Conservation (phyloP, 495 filamentous ascomycete genomes). For the Penicillium salamii region DNA sequence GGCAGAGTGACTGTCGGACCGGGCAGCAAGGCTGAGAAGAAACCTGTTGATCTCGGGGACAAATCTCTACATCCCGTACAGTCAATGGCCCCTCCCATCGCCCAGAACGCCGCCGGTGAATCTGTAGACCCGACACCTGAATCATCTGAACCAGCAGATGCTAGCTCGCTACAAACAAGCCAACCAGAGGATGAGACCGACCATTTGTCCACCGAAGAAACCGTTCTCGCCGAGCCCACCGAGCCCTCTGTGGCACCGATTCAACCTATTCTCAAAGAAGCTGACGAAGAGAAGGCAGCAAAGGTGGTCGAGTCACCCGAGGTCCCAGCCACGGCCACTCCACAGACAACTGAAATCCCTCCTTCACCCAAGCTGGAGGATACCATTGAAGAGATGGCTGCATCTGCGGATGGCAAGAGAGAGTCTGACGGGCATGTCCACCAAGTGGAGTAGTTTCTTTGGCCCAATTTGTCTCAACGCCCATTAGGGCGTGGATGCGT, state of each 20-base stretch:
- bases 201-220: neutral
- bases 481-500: too few species aligned
- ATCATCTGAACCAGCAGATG: constrained; percentile 4
- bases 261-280: constrained; percentile 10
- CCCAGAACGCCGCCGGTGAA: constrained; percentile 58
- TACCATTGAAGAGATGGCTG: constrained; percentile 24
- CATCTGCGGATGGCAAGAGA: constrained; percentile 33
- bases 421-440: constrained; percentile 27
- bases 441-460: neutral
- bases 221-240: constrained; percentile 1
- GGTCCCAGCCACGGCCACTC: constrained; percentile 1
- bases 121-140: constrained; percentile 33
- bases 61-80: constrained; percentile 16
- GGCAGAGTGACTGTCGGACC: constrained; percentile 41
- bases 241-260: neutral
- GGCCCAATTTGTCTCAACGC: too few species aligned
- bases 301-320: neutral
- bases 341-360: constrained; percentile 1
- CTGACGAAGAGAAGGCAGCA: neutral
- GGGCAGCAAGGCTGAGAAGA: constrained; percentile 16
- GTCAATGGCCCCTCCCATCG: constrained; percentile 36
- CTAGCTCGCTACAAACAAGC: constrained; percentile 6
- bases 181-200: constrained; percentile 1
- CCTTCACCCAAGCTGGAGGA: constrained; percentile 19
- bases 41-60: constrained; percentile 16